Base-by-base conservation (phyloP, 2,329 filamentous ascomycete genomes). In the Beauveria medogensis region DNA sequence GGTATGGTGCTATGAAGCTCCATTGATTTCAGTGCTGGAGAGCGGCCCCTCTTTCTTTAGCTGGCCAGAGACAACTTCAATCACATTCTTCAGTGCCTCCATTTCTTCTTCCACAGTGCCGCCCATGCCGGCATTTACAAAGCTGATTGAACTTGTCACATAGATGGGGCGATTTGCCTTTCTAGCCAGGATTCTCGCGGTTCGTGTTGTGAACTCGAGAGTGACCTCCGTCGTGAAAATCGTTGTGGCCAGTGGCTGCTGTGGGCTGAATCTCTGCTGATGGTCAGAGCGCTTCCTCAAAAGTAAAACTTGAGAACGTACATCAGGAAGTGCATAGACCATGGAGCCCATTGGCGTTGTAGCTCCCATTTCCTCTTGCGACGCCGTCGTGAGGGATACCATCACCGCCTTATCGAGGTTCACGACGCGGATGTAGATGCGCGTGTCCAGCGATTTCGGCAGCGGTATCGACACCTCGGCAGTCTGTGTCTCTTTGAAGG, bases 101-200 rank as follows among this genome's bases (percentile, higher is more conserved):
- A 97, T 92, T 76, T 97, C 93, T 78, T 97, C 94, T 70, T 97
- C 92, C 7, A 93, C 85, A 0, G 86, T 89, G 22, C 91, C 89
- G 10, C 91, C 91, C 68, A 92, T 83, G 2, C 87, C 89, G 6
- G 87, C 82, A 68, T 81, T 85, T 16, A 83, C 83, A 64, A 97
- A 85, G 66, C 87, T 91, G 68, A 95, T 85, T 40, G 92, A 96
- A 70, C 90, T 95, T 24, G 90, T 90, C 20, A 97, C 90, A 72
- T 97, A 97, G n/a, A 90, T 87, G 0, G 92, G 92, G 64, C 86
- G 83, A 37, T 81, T 78, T 30, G 87, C 83, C 67, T 84, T 88
- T 59, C 85, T 84, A n/a, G 89, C 90, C 16, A 97, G 75, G 2
- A 96, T 81, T 72, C 90, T 94, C 1, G 94, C 91, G 63, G 97